Base-by-base conservation (phyloP, 768 basidiomycete genomes). In the Russula virescens region DNA sequence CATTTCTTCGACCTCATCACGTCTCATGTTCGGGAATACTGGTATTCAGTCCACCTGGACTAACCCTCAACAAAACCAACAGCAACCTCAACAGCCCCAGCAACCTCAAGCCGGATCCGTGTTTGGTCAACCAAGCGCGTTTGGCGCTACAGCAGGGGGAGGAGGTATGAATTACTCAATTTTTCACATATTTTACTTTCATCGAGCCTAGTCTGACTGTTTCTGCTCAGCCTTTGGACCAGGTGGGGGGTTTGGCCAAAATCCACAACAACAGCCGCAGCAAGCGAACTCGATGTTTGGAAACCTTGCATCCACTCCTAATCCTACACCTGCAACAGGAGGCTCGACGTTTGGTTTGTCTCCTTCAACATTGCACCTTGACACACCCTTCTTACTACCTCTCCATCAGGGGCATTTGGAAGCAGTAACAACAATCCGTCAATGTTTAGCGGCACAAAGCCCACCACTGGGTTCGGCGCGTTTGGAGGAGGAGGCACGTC, bases 281-380 rank as follows among this genome's bases (percentile, higher is more conserved):
- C 81, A 81, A 66, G 81, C 84, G 5, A 91, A 91, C 69, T 87
- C 89, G 46, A 91, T 91, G 88, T 92, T 91, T 72, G 89, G 89
- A 53, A 83, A 80, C 64, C 71, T 85, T 50, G 77, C 75, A 26
- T 72, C 75, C 58, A 67, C 76, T 28, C 48, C 69, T 16, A 66
- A 59, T 60, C 71, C 49, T 70, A 64, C 61, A 74, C 74, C 59
- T 70, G 76, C 21, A 71, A 74, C 43, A 67, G 77, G 65, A 16
- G 35, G 47, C 43, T 69, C 77, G 58, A 61, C 69, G 19, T 78
- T 79, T 71, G 76, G 78, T 73, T 66, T 48, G 71, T 68, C 64
- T 46, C 53, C 53, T 4, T 68, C 65, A 31, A 31, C 5, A 31
- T 65, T 56, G 61, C 48, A 19, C 31, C 31, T 14, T 63, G 58